Evolutionary conservation across 495 filamentous ascomycete genomes (phyloP).

Genomic region (Aspergillus nidulans): DNA sequence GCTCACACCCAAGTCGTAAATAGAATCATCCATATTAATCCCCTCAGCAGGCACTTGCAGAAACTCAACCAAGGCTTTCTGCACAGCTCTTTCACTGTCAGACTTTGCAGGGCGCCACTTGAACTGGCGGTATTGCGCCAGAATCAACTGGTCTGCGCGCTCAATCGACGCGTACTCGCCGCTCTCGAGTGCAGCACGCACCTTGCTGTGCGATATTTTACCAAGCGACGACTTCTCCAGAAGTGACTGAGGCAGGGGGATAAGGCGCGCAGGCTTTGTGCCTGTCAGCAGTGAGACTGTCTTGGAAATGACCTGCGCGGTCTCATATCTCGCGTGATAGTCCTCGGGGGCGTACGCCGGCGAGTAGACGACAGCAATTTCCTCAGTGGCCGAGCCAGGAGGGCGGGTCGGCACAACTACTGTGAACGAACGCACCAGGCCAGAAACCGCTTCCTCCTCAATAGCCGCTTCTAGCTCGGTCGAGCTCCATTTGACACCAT

Average conservation of each 20-base stretch:
- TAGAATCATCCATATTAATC: too few relatives aligned
- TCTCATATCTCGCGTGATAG: neutral
- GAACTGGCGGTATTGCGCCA: too few relatives aligned
- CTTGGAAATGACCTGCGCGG: neutral
- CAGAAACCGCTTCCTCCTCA: neutral
- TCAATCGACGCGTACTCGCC: neutral
- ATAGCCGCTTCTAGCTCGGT: neutral
- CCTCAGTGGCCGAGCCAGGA: neutral
- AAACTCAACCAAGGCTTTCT: too few relatives aligned
- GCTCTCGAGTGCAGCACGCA: constrained; percentile 15
- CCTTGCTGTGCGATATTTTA: constrained; percentile 44
- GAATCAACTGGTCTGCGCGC: too few relatives aligned
- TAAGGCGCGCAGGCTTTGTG: constrained; percentile 6
- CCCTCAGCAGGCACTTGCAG: too few relatives aligned
- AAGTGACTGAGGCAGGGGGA: constrained; percentile 11
- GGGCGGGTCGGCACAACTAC: neutral
- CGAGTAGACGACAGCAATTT: constrained; percentile 19
- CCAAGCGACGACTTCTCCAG: constrained; percentile 40
- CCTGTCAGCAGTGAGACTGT: neutral
- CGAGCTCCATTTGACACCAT: constrained; percentile 40
- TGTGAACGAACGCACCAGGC: neutral
- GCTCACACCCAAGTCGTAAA: too few relatives aligned
- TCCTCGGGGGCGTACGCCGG: constrained; percentile 9
- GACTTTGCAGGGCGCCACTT: too few relatives aligned
- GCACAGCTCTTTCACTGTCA: too few relatives aligned